Conservation (phyloP, 164 flowering plant genomes). For the Umbellularia californica region DNA sequence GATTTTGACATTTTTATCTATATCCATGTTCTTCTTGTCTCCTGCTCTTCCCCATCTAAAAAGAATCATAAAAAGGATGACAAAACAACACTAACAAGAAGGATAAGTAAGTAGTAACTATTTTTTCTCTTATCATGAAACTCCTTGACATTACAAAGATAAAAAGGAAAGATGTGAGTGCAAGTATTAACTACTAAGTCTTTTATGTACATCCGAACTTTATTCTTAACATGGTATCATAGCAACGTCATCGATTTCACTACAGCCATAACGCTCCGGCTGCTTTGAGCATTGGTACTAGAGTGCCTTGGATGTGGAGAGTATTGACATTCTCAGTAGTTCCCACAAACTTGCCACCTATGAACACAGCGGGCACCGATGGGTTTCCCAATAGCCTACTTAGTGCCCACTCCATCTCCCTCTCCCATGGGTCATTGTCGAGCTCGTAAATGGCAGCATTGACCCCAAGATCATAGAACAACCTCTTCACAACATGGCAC, state of each 20-base stretch:
- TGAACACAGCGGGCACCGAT: slow-evolving; percentile 32
- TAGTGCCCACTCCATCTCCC: slow-evolving; percentile 34
- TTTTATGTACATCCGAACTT: background rate
- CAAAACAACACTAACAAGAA: background rate
- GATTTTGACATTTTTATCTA: background rate
- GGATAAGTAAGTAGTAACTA: too few species aligned
- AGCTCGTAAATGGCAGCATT: slow-evolving; percentile 36
- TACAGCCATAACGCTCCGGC: slow-evolving; percentile 40
- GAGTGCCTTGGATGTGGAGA: slow-evolving; percentile 32
- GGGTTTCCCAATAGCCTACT: slow-evolving; percentile 24
- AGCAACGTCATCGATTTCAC: background rate
- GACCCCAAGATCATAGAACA: slow-evolving; percentile 34
- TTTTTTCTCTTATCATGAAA: background rate
- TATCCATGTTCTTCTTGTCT: background rate
- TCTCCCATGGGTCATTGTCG: slow-evolving; percentile 31
- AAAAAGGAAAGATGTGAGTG: background rate
- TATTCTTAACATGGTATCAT: background rate
- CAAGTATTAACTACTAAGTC: background rate
- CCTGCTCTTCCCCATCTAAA: background rate
- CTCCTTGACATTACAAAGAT: background rate
- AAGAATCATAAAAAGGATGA: background rate
- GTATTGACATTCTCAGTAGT: slow-evolving; percentile 27
- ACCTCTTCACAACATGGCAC: slow-evolving; percentile 35
- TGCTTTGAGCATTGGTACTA: slow-evolving; percentile 31
- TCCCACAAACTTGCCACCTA: slow-evolving; percentile 29